Percentiles rank a stretch among this genome's conserved stretches.
Evolutionary conservation across 495 filamentous ascomycete species (phyloP).

Genomic region (Neurospora cerealis): DNA sequence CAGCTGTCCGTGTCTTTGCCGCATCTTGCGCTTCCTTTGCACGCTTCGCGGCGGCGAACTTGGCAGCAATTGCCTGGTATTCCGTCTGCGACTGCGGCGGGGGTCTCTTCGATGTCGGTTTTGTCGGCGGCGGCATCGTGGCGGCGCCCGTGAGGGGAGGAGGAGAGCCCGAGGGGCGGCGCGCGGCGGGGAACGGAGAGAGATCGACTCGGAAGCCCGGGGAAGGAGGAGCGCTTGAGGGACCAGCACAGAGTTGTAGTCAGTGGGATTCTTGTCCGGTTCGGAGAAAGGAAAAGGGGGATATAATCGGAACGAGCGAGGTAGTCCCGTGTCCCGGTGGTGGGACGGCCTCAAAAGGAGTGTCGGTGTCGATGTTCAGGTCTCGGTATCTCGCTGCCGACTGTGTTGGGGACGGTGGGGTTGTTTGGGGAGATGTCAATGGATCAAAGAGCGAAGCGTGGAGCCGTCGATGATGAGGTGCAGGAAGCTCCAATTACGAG

Average conservation of each 20-base stretch:
- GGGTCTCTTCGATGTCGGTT: constrained; percentile 15
- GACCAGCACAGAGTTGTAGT: background rate
- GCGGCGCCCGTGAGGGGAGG: constrained; percentile 4
- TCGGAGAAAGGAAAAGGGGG: background rate
- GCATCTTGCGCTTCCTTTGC: constrained; percentile 29
- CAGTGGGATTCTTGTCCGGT: background rate
- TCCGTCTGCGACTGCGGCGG: constrained; percentile 17
- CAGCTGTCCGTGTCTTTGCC: background rate
- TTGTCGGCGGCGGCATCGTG: constrained; percentile 15
- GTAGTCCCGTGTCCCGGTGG: background rate
- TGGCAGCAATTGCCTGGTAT: constrained; percentile 32
- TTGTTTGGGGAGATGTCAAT: background rate
- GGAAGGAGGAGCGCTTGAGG: background rate
- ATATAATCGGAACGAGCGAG: background rate
- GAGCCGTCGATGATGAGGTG: background rate
- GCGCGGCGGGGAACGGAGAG: background rate
- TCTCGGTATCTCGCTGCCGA: background rate
- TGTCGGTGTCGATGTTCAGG: background rate
- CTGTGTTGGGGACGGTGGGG: background rate
- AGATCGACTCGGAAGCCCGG: background rate
- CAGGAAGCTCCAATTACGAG: background rate
- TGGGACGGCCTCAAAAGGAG: background rate
- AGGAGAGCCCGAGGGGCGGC: background rate
- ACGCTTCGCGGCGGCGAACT: constrained; percentile 39
- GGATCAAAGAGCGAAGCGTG: background rate